These are phyloP conservation scores for Phoma sp. DNA, from an alignment of 2,329 filamentous ascomycete species.

Conservation along the genomic window DNA sequence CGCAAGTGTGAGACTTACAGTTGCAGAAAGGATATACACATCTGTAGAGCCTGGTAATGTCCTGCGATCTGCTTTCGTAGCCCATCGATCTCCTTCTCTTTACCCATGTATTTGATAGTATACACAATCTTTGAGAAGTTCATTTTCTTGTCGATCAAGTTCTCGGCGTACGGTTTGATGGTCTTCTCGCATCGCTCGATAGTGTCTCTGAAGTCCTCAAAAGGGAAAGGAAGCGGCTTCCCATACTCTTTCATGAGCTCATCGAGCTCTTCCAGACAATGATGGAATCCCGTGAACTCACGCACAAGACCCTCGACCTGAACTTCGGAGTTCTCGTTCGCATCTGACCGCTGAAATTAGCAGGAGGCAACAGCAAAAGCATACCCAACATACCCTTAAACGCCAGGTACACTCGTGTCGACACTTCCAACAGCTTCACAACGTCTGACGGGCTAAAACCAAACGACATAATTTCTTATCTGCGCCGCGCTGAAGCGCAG, in stretches of 20 bases:
- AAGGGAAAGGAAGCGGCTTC: slow-evolving; percentile 39
- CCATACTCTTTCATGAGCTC: slow-evolving; percentile 43
- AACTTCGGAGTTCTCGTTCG: slow-evolving; percentile 42
- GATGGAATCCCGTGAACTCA: slow-evolving; percentile 39
- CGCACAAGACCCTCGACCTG: slow-evolving; percentile 41
- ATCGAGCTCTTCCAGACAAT: slow-evolving; percentile 35
- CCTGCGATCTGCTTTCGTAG: slow-evolving; percentile 37
- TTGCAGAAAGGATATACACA: slow-evolving; percentile 41
- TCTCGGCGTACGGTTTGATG: slow-evolving; percentile 36
- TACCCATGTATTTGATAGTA: slow-evolving; percentile 42
- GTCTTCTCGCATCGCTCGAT: slow-evolving; percentile 38
- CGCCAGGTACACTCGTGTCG: slow-evolving; percentile 40
- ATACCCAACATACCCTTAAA: slow-evolving; percentile 33
- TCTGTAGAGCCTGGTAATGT: slow-evolving; percentile 39
- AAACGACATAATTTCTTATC: slow-evolving; percentile 34
- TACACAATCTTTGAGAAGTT: slow-evolving; percentile 37
- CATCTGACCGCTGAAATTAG: slow-evolving; percentile 32
- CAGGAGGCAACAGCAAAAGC: neutral
- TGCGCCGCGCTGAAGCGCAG: slow-evolving; percentile 39
- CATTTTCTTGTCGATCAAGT: slow-evolving; percentile 42
- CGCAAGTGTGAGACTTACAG: slow-evolving; percentile 22
- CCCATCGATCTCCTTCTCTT: slow-evolving; percentile 42
- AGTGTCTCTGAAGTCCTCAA: slow-evolving; percentile 39
- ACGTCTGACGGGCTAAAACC: slow-evolving; percentile 41
- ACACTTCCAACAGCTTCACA: slow-evolving; percentile 40